Base-by-base conservation (phyloP, 768 basidiomycete genomes). In the Pseudohyphozyma bogoriensis region DNA sequence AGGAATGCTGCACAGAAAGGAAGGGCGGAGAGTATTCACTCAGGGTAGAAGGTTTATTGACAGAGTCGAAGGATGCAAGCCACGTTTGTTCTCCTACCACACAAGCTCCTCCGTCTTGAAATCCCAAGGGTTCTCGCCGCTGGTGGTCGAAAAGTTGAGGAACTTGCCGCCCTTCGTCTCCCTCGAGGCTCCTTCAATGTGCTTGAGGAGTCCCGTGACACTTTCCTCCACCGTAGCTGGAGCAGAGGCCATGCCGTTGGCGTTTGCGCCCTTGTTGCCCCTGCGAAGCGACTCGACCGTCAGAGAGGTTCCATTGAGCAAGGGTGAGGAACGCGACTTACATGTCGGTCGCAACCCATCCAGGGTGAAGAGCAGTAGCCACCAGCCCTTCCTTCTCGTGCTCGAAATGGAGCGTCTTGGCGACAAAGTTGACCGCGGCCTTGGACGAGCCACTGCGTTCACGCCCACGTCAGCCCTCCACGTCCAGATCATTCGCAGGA, bases 361-460 rank as follows among this genome's bases (percentile, higher is more conserved):
- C 63, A 10, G 63, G 63, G 29, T n/a, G 24, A 45, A 53, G n/a
- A 28, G 49, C 24, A 16, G 42, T 36, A 20, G 44, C 44, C 4
- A 40, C 29, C 29, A 55, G 46, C 5, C 18, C n/a, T 20, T 40
- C 26, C 35, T 26, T 12, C 15, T n/a, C 36, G 33, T 51, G 46
- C 51, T 59, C 59, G 39, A 26, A n/a, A 12, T 54, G 33, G 29
- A 68, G 44, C 40, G 54, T 63, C 7, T 28, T 16, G 28, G 51
- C 42, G 33, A 62, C 8, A 42, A n/a, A 67, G 56, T 69, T 68
- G 44, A 60, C 53, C 15, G 69, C 69, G 7, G 60, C 64, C 46
- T 69, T 69, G 28, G 49, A 59, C 26, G 36, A 24, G 12, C 51
- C 64, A 45, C 66, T 64, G 8, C 50, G 33, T n/a, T n/a, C n/a